Evolutionary conservation across 352 stramenopile genomes (phyloP), one percentile per base, ranked within the genome.

Genomic region (Porosira glacialis): DNA sequence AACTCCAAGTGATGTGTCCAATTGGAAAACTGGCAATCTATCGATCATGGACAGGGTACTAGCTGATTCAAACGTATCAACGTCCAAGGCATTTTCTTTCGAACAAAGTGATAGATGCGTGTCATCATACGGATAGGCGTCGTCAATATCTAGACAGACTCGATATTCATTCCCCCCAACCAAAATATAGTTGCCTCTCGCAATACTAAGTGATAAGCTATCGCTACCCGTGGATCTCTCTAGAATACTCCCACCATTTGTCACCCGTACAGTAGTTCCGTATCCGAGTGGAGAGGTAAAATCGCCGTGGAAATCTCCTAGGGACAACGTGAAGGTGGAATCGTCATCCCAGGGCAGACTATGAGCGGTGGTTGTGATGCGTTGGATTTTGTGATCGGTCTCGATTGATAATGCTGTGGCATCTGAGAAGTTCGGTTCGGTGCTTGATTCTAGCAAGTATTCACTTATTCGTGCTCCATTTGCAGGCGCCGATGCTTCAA

Each of bases 131-230:
- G 64, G 62, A 7, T 70, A 49, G 45, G 39, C 48, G 21, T 75
- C 65, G n/a, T n/a, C n/a, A n/a, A n/a, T n/a, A 53, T 70, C 60
- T 10, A 92, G 67, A 63, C 87, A 93, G 36, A 92, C 84, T 49
- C 81, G 47, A 63, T 88, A 93, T 41, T 88, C 83, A 26, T 89
- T 60, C 21, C 82, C 84, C 26, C 75, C 80, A 41, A 93, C 75
- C 17, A 60, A 69, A 36, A 93, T 57, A 76, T 85, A 90, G 35
- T 89, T 83, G 7, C 87, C 87, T 59, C 81, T 78, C 28, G 80
- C 64, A 5, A 88, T 70, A 49, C 67, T 36, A 24, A 80, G 70
- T 22, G 70, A 73, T 27, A 93, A 69, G 27, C 68, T 76, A 31
- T 31, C 62, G 22, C 36, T 57, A 43, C 77, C 73, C 33, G 69